Percentiles rank a stretch among this genome's conserved stretches.
Evolutionary conservation across 371 early-diverging fungal species (phyloP).

Genomic region (Chytridium lagenaria): DNA sequence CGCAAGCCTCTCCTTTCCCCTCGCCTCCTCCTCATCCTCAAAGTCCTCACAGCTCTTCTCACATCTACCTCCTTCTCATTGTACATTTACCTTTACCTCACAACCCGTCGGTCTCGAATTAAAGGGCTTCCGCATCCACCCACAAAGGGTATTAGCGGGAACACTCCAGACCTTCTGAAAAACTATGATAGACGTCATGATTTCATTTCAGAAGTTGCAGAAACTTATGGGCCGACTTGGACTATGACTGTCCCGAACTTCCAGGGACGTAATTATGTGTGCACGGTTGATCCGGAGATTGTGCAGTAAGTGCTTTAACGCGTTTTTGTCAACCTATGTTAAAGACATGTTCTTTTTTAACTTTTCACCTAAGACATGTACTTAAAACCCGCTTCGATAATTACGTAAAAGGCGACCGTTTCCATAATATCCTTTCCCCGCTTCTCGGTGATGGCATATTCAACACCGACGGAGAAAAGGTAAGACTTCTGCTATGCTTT

Average conservation of each 20-base stretch:
- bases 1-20: no score
- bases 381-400: constrained; percentile 1
- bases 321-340: no score
- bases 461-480: constrained; percentile 51
- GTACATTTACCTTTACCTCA: neutral
- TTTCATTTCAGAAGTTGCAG: neutral
- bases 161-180: neutral
- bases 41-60: neutral
- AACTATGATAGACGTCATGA: neutral
- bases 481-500: neutral
- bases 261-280: neutral
- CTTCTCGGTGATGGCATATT: constrained; percentile 51
- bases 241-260: neutral
- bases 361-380: neutral
- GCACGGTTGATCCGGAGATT: constrained; percentile 5
- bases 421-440: neutral
- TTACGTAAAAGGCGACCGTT: constrained; percentile 36
- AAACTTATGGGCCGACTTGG: neutral
- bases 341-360: neutral
- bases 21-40: no score
- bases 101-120: neutral
- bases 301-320: no score
- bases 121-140: neutral
- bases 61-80: neutral
- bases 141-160: neutral